Conservation (phyloP, 2,329 filamentous ascomycete genomes). For the Ophiosphaerella herpotricha region DNA sequence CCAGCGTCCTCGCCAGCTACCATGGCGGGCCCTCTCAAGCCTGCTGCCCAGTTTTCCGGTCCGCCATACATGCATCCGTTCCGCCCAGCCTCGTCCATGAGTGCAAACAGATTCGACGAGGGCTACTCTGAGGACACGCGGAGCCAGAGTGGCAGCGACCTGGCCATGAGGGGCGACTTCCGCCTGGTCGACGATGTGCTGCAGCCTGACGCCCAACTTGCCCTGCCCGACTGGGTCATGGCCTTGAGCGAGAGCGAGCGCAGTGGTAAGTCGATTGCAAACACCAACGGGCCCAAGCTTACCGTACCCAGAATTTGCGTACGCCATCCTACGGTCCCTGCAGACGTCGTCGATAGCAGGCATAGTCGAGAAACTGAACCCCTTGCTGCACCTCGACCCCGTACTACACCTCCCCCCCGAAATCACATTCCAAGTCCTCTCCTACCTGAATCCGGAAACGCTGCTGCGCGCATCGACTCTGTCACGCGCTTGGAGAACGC, state of each 20-base stretch:
- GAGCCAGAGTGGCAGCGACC: constrained; percentile 53
- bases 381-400: constrained; percentile 91
- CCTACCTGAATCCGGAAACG: constrained; percentile 80
- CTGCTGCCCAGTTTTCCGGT: constrained; percentile 31
- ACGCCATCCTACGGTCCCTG: constrained; percentile 75
- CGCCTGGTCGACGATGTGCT: constrained; percentile 41
- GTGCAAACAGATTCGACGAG: constrained; percentile 66
- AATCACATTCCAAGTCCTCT: constrained; percentile 86
- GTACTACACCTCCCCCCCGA: constrained; percentile 84
- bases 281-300: not conserved
- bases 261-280: constrained; percentile 52
- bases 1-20: constrained; percentile 9
- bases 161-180: constrained; percentile 44
- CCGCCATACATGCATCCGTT: constrained; percentile 44
- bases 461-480: constrained; percentile 78
- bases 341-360: constrained; percentile 79
- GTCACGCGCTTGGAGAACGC: constrained; percentile 79
- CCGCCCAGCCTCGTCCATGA: constrained; percentile 43
- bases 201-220: constrained; percentile 36
- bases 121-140: constrained; percentile 80
- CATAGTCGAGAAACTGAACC: constrained; percentile 79
- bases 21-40: constrained; percentile 41
- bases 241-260: constrained; percentile 59
- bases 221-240: constrained; percentile 61
- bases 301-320: constrained; percentile 69